Conservation (phyloP, 1,284 basidiomycete genomes). For the Moesziomyces parantarcticus region DNA sequence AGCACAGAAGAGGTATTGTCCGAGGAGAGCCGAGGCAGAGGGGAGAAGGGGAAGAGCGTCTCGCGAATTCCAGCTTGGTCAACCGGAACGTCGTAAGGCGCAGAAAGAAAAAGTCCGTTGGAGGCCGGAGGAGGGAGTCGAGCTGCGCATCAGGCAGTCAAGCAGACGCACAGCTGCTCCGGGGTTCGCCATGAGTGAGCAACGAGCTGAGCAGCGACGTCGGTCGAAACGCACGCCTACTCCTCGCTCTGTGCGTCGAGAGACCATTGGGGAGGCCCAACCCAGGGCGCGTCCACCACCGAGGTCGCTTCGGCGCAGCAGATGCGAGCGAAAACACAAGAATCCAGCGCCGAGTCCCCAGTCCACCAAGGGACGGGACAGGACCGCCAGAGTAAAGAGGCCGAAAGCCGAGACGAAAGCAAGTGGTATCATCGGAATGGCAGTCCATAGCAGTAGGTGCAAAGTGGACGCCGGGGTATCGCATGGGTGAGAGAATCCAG, state of each 20-base stretch:
- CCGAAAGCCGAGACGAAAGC: constrained; percentile 21
- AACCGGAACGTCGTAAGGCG: not conserved
- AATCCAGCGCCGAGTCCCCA: constrained; percentile 3
- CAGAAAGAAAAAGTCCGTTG: not conserved
- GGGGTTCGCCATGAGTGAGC: too few relatives aligned
- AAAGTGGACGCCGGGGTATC: constrained; percentile 24
- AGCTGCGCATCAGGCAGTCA: not conserved
- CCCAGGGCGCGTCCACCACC: not conserved
- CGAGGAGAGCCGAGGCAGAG: constrained; percentile 1
- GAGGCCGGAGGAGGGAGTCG: not conserved
- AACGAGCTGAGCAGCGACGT: too few relatives aligned
- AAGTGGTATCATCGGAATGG: constrained; percentile 40
- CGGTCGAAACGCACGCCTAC: not conserved
- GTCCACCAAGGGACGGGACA: constrained; percentile 1
- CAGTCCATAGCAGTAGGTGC: constrained; percentile 1
- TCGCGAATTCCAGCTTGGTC: not conserved
- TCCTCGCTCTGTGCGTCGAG: constrained; percentile 4
- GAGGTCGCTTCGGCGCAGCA: too few relatives aligned
- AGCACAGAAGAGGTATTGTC: constrained; percentile 7
- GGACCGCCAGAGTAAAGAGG: constrained; percentile 1
- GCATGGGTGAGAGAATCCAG: constrained; percentile 35
- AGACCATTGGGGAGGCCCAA: constrained; percentile 13
- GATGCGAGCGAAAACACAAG: constrained; percentile 7
- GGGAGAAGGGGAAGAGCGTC: not conserved
- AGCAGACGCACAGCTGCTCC: not conserved